Base-by-base conservation (phyloP, 148 eudicot genomes). In the Vaccinium darrowii region DNA sequence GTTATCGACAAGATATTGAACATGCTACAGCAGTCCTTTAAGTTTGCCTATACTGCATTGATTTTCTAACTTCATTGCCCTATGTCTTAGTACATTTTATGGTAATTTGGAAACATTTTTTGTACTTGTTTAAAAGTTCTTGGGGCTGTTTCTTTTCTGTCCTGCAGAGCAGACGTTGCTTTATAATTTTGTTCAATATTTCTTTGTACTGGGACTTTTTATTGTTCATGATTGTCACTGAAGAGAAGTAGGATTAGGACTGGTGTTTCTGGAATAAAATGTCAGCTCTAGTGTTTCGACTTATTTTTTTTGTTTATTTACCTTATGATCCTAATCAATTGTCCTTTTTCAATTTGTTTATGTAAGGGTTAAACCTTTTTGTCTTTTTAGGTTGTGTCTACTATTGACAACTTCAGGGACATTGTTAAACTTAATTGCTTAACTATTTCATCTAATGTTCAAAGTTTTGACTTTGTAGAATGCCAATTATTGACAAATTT, bases 401-500 rank as follows among this genome's bases (percentile, higher is more conserved):
- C 43, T 18, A 69, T 27, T 78, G 21, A 25, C 43, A 3, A 50
- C 50, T 76, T 50, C 11, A 0, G 3, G 57, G 27, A 51, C 25
- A 43, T 69, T 16, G 49, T 78, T 52, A 8, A 27, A 54, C 16
- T 53, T 78, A 4, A 23, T 52, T 78, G 21, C 27, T 78, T 77
- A 43, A 0, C 19, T 65, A 5, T 51, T 23, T 4, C 12, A 63
- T 69, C 23, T 82, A 69, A 49, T 60, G 15, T 36, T 43, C 47
- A 25, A 14, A 63, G 19, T 13, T 75, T 56, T 65, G 7, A 21
- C 47, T 75, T 89, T 83, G 89, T 82, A 95, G 98, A 88, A 83
- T 96, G 92, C 97, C 98, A 72, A 88, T 96, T 60, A 89, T 91
- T 51, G 96, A 94, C 88, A 95, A 93, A 88, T 96, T 95, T 72